Percentiles rank a stretch among this genome's conserved stretches.
phyloP scores from a whole-genome alignment of 2,329 filamentous ascomycete genomes.

The Ophiostoma australiae region DNA sequence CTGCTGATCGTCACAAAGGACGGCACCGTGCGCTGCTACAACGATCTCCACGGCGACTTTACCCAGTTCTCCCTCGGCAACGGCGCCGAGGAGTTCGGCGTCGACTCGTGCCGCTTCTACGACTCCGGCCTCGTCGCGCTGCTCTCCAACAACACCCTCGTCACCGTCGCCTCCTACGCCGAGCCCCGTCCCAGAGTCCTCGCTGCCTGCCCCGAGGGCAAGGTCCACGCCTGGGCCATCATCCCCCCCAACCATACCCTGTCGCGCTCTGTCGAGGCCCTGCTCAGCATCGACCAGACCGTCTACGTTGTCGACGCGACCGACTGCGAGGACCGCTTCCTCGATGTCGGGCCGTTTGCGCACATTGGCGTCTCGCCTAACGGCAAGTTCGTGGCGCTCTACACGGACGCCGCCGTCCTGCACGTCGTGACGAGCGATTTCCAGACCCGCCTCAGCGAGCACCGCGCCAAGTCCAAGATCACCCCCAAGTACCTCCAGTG shows the following conservation, averaged over 20 bases:
- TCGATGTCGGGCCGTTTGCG: slow-evolving; percentile 87
- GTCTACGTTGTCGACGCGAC: slow-evolving; percentile 82
- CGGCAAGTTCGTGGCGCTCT: slow-evolving; percentile 81
- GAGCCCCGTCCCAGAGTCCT: slow-evolving; percentile 85
- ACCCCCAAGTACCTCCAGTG: slow-evolving; percentile 84
- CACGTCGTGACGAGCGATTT: slow-evolving; percentile 96
- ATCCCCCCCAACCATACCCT: slow-evolving; percentile 84
- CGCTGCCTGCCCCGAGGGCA: slow-evolving; percentile 68
- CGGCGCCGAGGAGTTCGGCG: slow-evolving; percentile 80
- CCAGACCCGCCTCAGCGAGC: slow-evolving; percentile 84
- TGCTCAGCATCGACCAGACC: slow-evolving; percentile 78
- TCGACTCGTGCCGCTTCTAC: slow-evolving; percentile 88
- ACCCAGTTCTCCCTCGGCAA: slow-evolving; percentile 89
- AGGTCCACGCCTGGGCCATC: slow-evolving; percentile 82
- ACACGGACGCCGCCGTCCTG: slow-evolving; percentile 75
- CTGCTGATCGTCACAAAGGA: slow-evolving; percentile 84
- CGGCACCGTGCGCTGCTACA: slow-evolving; percentile 83
- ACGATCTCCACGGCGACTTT: slow-evolving; percentile 91
- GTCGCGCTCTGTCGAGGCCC: slow-evolving; percentile 86
- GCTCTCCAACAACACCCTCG: slow-evolving; percentile 77
- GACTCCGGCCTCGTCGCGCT: slow-evolving; percentile 87
- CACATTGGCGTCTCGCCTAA: slow-evolving; percentile 90
- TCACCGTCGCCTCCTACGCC: slow-evolving; percentile 82
- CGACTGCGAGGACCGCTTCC: slow-evolving; percentile 83
- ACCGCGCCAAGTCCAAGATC: slow-evolving; percentile 80